Base-by-base conservation (phyloP, 1,284 basidiomycete genomes). In the Coniferiporia weirii region DNA sequence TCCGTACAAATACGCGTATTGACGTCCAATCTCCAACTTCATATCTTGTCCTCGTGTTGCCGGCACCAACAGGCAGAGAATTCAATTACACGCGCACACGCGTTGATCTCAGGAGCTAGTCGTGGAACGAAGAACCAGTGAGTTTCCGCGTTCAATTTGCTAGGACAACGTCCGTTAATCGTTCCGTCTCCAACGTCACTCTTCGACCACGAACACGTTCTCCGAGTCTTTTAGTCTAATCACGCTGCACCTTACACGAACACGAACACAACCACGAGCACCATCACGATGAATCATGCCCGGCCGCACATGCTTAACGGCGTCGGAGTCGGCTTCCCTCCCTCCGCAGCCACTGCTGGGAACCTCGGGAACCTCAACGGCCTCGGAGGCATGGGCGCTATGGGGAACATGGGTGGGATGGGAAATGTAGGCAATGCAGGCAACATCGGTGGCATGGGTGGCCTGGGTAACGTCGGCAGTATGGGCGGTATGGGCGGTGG, bases 241-340 rank as follows among this genome's bases (percentile, higher is more conserved):
- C n/a, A 43, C n/a, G 2, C 40, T 27, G 27, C 27, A 27, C 5
- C 27, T 27, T 43, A 12, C 40, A 43, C 40, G 40, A 43, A 43
- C 40, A 8, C 40, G 40, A 12, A 13, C n/a, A 43, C n/a, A 7
- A 43, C n/a, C 40, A 13, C n/a, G 40, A 12, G 40, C 40, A n/a
- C 40, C 49, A 17, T 13, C 34, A 60, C 32, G 58, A 60, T 54
- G 53, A 60, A 51, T 48, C 44, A 56, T 46, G 53, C 46, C 22
- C 58, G 54, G 32, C 50, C 43, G 38, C 52, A 54, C 44, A 55
- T 60, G 48, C 34, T 45, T 32, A 47, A 20, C 19, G 35, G 52
- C 40, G 56, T 56, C 49, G 54, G 54, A 27, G 54, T 56, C 20
- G 36, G 32, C 43, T 54, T 56, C 54, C 59, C 54, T 8, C 59